phyloP scores from a whole-genome alignment of 2,329 filamentous ascomycete species.

The Monilinia polystroma region DNA sequence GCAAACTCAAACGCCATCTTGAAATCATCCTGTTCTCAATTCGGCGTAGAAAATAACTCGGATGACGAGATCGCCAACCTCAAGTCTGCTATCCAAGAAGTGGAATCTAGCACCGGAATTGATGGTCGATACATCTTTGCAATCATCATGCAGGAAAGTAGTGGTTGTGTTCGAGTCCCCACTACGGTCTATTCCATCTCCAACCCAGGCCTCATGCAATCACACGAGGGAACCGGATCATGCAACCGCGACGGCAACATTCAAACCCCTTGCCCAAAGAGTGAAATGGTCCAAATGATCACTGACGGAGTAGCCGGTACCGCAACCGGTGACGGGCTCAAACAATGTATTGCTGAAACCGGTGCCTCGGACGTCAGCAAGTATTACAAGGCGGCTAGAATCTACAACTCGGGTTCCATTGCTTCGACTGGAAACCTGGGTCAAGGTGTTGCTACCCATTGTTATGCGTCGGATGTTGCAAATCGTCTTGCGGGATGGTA shows the following conservation, averaged over 20 bases:
- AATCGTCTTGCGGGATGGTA: conserved; percentile 32
- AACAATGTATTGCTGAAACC: conserved; percentile 30
- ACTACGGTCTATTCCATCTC: conserved; percentile 24
- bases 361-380: conserved; percentile 35
- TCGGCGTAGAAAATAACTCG: conserved; percentile 16
- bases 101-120: conserved; percentile 22
- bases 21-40: conserved; percentile 22
- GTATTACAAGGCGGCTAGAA: conserved; percentile 43
- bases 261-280: conserved; percentile 25
- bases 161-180: conserved; percentile 33
- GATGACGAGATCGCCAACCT: conserved; percentile 26
- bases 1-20: conserved; percentile 8
- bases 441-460: conserved; percentile 30
- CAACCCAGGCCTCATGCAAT: conserved; percentile 38
- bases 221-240: conserved; percentile 26
- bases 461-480: conserved; percentile 34
- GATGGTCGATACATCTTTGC: conserved; percentile 39
- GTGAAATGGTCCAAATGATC: conserved; percentile 38
- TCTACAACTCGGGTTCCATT: conserved; percentile 46
- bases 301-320: conserved; percentile 38
- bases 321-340: conserved; percentile 33
- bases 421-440: conserved; percentile 40
- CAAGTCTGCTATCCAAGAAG: conserved; percentile 22
- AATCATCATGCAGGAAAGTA: conserved; percentile 41
- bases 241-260: conserved; percentile 29